Base-by-base conservation (phyloP, 1,284 basidiomycete species). In the Trametes polyzona region DNA sequence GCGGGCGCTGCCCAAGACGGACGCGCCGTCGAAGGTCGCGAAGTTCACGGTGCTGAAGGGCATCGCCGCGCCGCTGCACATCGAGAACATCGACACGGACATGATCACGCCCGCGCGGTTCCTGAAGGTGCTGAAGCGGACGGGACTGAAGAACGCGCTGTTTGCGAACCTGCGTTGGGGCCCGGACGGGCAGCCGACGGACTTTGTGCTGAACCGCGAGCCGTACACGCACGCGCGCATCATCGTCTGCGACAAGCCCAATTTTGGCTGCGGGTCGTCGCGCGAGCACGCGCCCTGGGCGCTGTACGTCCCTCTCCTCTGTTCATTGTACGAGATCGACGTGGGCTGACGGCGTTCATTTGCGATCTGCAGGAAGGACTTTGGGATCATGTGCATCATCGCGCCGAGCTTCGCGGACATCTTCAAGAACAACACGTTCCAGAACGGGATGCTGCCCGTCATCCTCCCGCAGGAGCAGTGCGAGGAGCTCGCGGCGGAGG, bases 91-190 rank as follows among this genome's bases (percentile, higher is more conserved):
- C 62, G 95, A 98, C 74, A 98, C 95, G 50, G 96, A 98, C 72
- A 95, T 93, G 88, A 96, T 98, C 72, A 96, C 97, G 69, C 96
- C 95, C 5, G 96, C 96, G 71, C 92, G 95, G 71, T 98, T 96
- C 80, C 77, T 98, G 74, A 98, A 97, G 78, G 96, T 95, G 5
- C 77, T 98, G 64, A 95, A 96, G 76, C 86, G 96, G 55, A 96
- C 95, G 21, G 95, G 95, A 51, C 83, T 98, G 52, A 92, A 92
- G n/a, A 79, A 90, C 57, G 94, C 92, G 12, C 78, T 97, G 52
- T 98, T 98, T 80, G 93, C 83, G 72, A 86, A 91, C 21, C 78
- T 95, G 51, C 87, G 96, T 44, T 91, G 88, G 70, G 86, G 88
- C 4, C 78, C 85, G 60, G 94, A 93, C 5, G 89, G 89, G 36